Percentiles rank a stretch among this genome's conserved stretches.
Evolutionary conservation across 2,329 filamentous ascomycete genomes (phyloP).

Genomic region (Graphilbum sp.): DNA sequence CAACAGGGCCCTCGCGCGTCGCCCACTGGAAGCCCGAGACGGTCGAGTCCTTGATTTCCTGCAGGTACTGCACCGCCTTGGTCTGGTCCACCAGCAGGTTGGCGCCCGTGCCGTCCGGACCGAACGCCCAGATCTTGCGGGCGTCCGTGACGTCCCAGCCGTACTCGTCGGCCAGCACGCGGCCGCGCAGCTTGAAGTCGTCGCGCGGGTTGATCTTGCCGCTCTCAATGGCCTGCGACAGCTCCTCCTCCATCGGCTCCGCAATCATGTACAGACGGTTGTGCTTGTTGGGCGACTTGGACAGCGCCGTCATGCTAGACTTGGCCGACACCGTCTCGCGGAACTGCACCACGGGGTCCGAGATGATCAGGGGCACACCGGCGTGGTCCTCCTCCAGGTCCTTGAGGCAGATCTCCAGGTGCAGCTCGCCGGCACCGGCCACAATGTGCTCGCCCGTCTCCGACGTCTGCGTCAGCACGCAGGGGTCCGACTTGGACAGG

Average conservation of each 20-base stretch:
- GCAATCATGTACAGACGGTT: constrained; percentile 98
- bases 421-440: constrained; percentile 96
- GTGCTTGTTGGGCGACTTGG: constrained; percentile 99
- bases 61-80: constrained; percentile 99
- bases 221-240: constrained; percentile 72
- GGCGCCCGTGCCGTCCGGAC: constrained; percentile 91
- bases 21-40: constrained; percentile 99
- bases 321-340: constrained; percentile 79
- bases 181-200: constrained; percentile 97
- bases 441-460: constrained; percentile 98
- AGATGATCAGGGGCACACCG: constrained; percentile 92
- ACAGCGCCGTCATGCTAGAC: constrained; percentile 91
- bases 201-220: constrained; percentile 92
- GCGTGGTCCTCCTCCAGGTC: constrained; percentile 99
- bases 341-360: constrained; percentile 96
- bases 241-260: constrained; percentile 80
- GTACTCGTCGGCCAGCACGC: constrained; percentile 88
- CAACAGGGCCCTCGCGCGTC: constrained; percentile 89
- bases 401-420: constrained; percentile 99
- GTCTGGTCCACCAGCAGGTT: constrained; percentile 99
- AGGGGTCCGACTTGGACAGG: constrained; percentile 99
- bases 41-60: constrained; percentile 99
- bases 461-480: constrained; percentile 77
- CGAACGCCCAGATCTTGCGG: constrained; percentile 99
- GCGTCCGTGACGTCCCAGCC: constrained; percentile 99